Conservation (phyloP, 257 asterid genomes). For the Scutellaria minor region DNA sequence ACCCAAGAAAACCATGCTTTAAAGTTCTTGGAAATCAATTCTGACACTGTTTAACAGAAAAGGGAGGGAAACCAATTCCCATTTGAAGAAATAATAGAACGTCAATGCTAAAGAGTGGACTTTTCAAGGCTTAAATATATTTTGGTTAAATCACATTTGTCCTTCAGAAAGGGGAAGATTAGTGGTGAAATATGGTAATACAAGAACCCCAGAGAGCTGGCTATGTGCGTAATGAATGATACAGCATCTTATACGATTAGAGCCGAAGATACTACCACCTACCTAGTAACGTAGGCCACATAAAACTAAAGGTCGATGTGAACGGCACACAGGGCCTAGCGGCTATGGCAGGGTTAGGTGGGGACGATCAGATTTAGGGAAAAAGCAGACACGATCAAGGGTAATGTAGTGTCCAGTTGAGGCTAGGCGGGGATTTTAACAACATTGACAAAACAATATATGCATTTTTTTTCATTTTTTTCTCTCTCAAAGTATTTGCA, state of each 20-base stretch:
- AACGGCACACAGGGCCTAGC: too few species aligned
- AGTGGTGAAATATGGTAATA: background rate
- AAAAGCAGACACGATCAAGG: too few species aligned
- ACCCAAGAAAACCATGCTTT: background rate
- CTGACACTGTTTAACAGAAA: background rate
- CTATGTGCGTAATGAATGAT: background rate
- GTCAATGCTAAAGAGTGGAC: slow-evolving; percentile 3
- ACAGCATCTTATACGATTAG: background rate
- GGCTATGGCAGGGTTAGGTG: too few species aligned
- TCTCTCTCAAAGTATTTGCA: background rate
- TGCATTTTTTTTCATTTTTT: too few species aligned
- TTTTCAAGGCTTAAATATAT: background rate
- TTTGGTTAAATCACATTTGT: background rate
- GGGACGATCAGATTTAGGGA: too few species aligned
- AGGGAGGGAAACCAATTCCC: background rate
- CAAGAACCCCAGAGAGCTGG: background rate
- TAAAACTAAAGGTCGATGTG: background rate
- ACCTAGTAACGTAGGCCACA: background rate
- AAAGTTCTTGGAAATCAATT: background rate
- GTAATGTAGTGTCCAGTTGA: too few species aligned
- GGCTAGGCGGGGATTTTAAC: too few species aligned
- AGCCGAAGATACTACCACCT: background rate
- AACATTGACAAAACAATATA: too few species aligned
- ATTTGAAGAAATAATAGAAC: background rate
- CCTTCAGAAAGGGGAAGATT: background rate